Evolutionary conservation across 2,329 filamentous ascomycete genomes (phyloP).

Genomic region (Colletotrichum melonis): DNA sequence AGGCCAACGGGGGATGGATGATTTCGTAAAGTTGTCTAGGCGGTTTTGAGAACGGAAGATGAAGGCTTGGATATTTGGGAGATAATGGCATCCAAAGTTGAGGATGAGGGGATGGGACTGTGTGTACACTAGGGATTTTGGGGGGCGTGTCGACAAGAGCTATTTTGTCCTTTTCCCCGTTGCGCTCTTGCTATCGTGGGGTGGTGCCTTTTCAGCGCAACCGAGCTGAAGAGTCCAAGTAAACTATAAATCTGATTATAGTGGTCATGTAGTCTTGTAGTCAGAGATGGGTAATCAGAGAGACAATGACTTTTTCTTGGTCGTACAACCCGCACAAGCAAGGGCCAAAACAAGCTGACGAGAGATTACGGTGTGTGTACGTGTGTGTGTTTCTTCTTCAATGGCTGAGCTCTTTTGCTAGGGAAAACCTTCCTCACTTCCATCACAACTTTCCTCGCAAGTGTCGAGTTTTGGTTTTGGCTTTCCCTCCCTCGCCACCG

Average conservation of each 20-base stretch:
- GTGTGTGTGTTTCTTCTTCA: too few relatives aligned
- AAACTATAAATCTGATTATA: conserved; percentile 18
- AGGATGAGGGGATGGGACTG: neutral
- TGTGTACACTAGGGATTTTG: neutral
- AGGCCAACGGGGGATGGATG: too few relatives aligned
- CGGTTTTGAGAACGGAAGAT: neutral
- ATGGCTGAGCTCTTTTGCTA: neutral
- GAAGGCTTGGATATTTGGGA: neutral
- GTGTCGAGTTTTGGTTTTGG: neutral
- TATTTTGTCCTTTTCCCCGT: neutral
- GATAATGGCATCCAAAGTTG: neutral
- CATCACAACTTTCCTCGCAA: neutral
- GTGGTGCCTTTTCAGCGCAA: neutral
- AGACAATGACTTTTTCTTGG: neutral
- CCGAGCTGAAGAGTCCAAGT: conserved; percentile 9
- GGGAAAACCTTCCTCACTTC: neutral
- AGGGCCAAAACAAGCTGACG: neutral
- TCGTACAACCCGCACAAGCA: neutral
- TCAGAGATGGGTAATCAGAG: conserved; percentile 10
- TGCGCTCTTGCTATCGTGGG: too few relatives aligned
- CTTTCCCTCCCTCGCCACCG: conserved; percentile 1
- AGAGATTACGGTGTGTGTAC: neutral
- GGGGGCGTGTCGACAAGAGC: neutral
- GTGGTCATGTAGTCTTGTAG: neutral
- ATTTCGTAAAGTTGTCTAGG: neutral